Evolutionary conservation across 2,329 filamentous ascomycete species (phyloP).

Genomic region (Cladosporium austrohemisphaericum): DNA sequence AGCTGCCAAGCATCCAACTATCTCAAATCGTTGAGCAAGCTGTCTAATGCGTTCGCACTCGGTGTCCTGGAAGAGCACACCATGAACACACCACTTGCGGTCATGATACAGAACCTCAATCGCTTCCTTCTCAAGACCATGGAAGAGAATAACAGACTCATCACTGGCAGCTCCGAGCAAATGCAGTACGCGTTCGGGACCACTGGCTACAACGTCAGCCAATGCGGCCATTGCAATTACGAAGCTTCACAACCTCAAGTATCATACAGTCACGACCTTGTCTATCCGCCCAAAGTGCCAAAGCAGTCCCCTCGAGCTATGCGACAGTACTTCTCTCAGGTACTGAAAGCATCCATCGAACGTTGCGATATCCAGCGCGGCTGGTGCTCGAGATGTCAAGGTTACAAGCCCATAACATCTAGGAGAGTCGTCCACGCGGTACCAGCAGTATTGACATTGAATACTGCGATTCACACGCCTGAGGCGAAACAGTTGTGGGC

Average conservation of each 20-base stretch:
- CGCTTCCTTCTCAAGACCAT: slow-evolving; percentile 83
- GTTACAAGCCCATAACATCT: slow-evolving; percentile 83
- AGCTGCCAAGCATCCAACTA: slow-evolving; percentile 97
- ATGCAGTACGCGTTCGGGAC: slow-evolving; percentile 74
- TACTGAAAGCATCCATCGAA: slow-evolving; percentile 90
- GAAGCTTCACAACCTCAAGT: slow-evolving; percentile 77
- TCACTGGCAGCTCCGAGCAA: slow-evolving; percentile 57
- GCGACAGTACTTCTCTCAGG: slow-evolving; percentile 69
- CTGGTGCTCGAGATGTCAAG: slow-evolving; percentile 87
- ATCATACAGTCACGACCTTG: slow-evolving; percentile 78
- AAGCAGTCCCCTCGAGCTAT: slow-evolving; percentile 48
- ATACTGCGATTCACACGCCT: slow-evolving; percentile 68
- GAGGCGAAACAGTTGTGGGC: slow-evolving; percentile 82
- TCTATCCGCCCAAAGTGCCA: slow-evolving; percentile 62
- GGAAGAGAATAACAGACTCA: slow-evolving; percentile 59
- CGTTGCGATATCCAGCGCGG: slow-evolving; percentile 83
- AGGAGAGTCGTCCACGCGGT: slow-evolving; percentile 78
- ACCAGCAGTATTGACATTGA: slow-evolving; percentile 83
- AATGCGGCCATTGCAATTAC: slow-evolving; percentile 81
- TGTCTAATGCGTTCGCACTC: slow-evolving; percentile 71
- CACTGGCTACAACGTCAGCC: slow-evolving; percentile 67
- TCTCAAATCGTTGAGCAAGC: slow-evolving; percentile 79
- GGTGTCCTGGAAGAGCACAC: slow-evolving; percentile 82
- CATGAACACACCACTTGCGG: slow-evolving; percentile 67
- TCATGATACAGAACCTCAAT: slow-evolving; percentile 81